Evolutionary conservation across 305 asterid species (phyloP).

Genomic region (Stenogyne calaminthoides): DNA sequence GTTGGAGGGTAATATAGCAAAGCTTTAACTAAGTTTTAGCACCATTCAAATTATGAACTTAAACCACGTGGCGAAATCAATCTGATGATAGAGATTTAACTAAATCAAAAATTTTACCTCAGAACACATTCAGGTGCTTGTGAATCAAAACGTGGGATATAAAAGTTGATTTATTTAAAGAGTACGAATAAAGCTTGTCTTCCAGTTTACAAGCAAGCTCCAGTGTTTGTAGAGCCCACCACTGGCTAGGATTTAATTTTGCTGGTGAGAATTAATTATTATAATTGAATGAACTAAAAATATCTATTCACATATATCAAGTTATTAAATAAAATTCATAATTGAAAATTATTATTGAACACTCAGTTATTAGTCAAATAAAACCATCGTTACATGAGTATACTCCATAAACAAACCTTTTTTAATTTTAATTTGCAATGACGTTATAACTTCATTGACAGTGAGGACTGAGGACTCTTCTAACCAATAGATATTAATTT

Average conservation of each 20-base stretch:
- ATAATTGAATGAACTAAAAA: not conserved
- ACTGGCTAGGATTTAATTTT: constrained; percentile 5
- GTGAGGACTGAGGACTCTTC: no score
- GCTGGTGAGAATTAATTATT: constrained; percentile 23
- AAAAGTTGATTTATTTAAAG: not conserved
- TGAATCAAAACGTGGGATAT: constrained; percentile 24
- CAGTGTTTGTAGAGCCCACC: constrained; percentile 30
- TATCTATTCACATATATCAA: not conserved
- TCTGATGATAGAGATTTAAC: not conserved
- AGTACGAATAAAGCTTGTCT: constrained; percentile 26
- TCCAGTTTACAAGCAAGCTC: constrained; percentile 38
- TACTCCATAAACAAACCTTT: no score
- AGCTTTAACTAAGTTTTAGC: no score
- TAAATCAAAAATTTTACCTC: not conserved
- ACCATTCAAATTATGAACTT: not conserved
- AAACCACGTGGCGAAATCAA: constrained; percentile 11
- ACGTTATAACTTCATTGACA: no score
- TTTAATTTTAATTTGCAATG: no score
- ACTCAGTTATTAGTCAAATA: no score
- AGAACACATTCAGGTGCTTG: no score
- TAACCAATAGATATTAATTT: no score
- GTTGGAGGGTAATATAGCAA: no score
- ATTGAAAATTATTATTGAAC: not conserved
- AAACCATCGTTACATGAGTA: no score
- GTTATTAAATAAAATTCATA: not conserved